Percentiles rank a stretch among this genome's conserved stretches.
Conservation (phyloP, 1,139 yeast species). For the Scheffersomyces parashehatae region DNA sequence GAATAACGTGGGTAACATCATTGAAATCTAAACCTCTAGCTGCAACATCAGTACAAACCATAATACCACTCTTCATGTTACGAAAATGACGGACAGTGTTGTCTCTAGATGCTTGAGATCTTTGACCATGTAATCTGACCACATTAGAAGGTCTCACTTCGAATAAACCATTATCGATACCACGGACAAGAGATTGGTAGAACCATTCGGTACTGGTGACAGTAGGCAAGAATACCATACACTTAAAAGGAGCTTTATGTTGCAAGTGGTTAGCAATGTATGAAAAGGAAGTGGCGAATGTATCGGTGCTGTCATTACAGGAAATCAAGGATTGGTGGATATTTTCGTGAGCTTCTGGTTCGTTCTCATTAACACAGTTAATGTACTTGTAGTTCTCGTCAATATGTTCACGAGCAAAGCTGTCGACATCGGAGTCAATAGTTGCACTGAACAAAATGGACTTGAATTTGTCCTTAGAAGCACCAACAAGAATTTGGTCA, state of each 20-base stretch:
- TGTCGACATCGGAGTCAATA: constrained; percentile 63
- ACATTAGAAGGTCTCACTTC: constrained; percentile 12
- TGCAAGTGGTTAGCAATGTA: constrained; percentile 36
- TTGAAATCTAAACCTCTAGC: constrained; percentile 98
- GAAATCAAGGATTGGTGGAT: constrained; percentile 66
- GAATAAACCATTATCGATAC: constrained; percentile 10
- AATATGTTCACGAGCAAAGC: constrained; percentile 66
- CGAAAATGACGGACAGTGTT: constrained; percentile 58
- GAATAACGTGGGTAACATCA: constrained; percentile 96
- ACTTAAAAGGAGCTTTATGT: constrained; percentile 53
- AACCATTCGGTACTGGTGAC: constrained; percentile 65
- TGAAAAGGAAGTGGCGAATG: constrained; percentile 54
- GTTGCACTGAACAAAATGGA: constrained; percentile 88
- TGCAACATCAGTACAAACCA: constrained; percentile 96
- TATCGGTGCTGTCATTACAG: constrained; percentile 50
- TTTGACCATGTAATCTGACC: constrained; percentile 65
- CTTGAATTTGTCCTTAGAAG: constrained; percentile 46
- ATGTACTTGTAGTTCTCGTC: constrained; percentile 65
- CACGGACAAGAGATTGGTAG: constrained; percentile 28
- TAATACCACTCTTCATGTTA: constrained; percentile 59
- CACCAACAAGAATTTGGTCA: constrained; percentile 44
- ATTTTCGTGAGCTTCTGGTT: constrained; percentile 77
- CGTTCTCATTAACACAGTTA: constrained; percentile 75
- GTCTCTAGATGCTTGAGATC: constrained; percentile 67
- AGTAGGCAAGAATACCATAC: constrained; percentile 82